Conservation (phyloP, 2,329 filamentous ascomycete species). For the Apiospora sp. region DNA sequence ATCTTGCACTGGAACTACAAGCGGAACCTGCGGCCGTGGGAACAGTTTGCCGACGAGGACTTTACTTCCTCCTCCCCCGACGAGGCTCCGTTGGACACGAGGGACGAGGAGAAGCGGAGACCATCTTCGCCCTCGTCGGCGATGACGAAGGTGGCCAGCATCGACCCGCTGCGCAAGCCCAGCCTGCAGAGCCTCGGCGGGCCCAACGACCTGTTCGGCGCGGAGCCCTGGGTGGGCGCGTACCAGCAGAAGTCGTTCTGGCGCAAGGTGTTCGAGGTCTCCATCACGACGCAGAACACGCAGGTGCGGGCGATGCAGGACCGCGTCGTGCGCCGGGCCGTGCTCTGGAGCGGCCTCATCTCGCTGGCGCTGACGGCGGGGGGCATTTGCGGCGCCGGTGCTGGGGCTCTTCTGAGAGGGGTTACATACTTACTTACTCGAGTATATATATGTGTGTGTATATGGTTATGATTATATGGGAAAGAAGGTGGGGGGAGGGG, state of each 20-base stretch:
- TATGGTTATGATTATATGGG: too few relatives aligned
- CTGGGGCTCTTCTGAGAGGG: neutral
- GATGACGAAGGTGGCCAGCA: conserved; percentile 28
- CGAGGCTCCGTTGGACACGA: neutral
- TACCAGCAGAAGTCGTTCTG: conserved; percentile 39
- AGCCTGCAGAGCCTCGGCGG: conserved; percentile 46
- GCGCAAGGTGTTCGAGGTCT: conserved; percentile 41
- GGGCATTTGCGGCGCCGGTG: conserved; percentile 33
- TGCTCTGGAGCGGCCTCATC: conserved; percentile 45
- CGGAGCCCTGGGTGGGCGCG: conserved; percentile 42
- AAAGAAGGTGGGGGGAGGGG: too few relatives aligned
- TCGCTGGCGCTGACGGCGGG: conserved; percentile 41
- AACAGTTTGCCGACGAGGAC: conserved; percentile 37
- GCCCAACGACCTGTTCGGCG: conserved; percentile 40
- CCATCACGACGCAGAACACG: conserved; percentile 42
- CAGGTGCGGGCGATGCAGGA: conserved; percentile 45
- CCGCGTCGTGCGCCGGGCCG: conserved; percentile 42
- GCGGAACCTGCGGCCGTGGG: conserved; percentile 51
- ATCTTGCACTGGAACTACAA: conserved; percentile 42
- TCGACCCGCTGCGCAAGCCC: conserved; percentile 38
- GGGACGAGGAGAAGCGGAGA: neutral
- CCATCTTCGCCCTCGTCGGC: conserved; percentile 22
- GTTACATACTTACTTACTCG: neutral
- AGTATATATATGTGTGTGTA: neutral
- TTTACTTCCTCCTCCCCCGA: conserved; percentile 26